Evolutionary conservation across 495 filamentous ascomycete species (phyloP).

Genomic region (Bathelium albidoporum): DNA sequence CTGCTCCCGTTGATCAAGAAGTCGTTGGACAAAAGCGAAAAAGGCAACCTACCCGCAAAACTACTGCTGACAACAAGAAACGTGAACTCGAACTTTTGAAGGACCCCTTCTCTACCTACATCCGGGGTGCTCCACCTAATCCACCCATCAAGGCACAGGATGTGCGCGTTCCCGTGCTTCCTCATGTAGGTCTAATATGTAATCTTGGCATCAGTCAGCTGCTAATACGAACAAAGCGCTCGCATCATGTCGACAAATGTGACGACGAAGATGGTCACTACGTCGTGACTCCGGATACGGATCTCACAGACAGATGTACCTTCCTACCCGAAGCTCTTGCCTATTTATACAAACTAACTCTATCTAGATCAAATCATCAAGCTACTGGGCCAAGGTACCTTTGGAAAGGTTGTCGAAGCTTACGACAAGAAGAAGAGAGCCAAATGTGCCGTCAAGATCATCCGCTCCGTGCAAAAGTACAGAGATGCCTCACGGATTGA

Average conservation of each 20-base stretch:
- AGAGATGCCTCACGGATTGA: slow-evolving; percentile 96
- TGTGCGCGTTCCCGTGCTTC: slow-evolving; percentile 67
- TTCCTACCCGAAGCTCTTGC: slow-evolving; percentile 13
- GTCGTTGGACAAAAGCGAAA: slow-evolving; percentile 70
- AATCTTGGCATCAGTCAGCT: background rate
- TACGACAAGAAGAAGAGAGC: slow-evolving; percentile 63
- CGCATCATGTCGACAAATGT: slow-evolving; percentile 41
- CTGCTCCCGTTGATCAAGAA: slow-evolving; percentile 32
- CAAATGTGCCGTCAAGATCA: slow-evolving; percentile 91
- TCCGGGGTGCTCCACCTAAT: slow-evolving; percentile 56
- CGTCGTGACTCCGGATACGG: slow-evolving; percentile 72
- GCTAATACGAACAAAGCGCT: background rate
- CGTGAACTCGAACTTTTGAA: slow-evolving; percentile 55
- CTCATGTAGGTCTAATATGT: slow-evolving; percentile 57
- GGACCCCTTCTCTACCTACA: slow-evolving; percentile 64
- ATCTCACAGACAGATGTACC: slow-evolving; percentile 84
- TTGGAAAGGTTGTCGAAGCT: slow-evolving; percentile 95
- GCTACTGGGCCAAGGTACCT: slow-evolving; percentile 90
- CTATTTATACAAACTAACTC: slow-evolving; percentile 7
- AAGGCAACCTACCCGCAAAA: slow-evolving; percentile 58
- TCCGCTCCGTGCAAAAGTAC: slow-evolving; percentile 95
- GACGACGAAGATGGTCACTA: slow-evolving; percentile 98
- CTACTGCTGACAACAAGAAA: slow-evolving; percentile 61
- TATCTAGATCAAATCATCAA: slow-evolving; percentile 68
- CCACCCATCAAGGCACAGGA: slow-evolving; percentile 90